Base-by-base conservation (phyloP, 306 rosid species). In the Fragaria nilgerrensis region DNA sequence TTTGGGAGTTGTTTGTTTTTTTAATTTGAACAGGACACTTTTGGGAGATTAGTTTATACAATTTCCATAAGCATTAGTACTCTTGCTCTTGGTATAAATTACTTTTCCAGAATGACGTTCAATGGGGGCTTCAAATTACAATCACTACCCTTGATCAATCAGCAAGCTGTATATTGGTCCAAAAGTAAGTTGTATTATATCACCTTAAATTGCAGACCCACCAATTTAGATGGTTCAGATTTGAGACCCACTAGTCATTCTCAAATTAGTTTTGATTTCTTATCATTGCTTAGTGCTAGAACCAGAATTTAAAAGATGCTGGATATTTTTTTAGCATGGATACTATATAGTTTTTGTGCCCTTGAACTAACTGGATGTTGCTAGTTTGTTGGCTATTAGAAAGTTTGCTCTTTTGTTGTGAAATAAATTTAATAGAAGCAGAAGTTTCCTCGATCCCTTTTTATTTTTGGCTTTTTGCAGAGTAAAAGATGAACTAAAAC, bases 151-250 rank as follows among this genome's bases (percentile, higher is more conserved):
- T 13, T 8, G 27, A 37, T 65, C 70, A 65, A 65, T 19, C 70
- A 65, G 27, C 70, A 63, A 20, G 65, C 16, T 58, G 53, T 39
- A 17, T 9, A 17, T 74, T 16, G 68, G 68, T 41, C 17, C 20
- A 75, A 45, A 44, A 61, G 77, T 32, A 34, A 19, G 27, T 45
- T 45, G 78, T 32, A 62, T 27, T 75, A 20, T 56, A 44, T 34
- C 78, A 47, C n/a, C 12, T n/a, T 75, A 6, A 70, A 72, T 50
- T 55, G 67, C 7, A 17, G 82, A 39, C 78, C 77, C 79, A 75
- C 74, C 7, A 15, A 37, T 8, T 32, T 44, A 5, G 70, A 77
- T 67, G 87, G 77, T 73, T 73, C 48, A 80, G 84, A 68, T 72
- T 80, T 76, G 59, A 68, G 52, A 80, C 55, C 77, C 58, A 36